Evolutionary conservation across 768 basidiomycete species (phyloP).

Genomic region (Vararia minispora): DNA sequence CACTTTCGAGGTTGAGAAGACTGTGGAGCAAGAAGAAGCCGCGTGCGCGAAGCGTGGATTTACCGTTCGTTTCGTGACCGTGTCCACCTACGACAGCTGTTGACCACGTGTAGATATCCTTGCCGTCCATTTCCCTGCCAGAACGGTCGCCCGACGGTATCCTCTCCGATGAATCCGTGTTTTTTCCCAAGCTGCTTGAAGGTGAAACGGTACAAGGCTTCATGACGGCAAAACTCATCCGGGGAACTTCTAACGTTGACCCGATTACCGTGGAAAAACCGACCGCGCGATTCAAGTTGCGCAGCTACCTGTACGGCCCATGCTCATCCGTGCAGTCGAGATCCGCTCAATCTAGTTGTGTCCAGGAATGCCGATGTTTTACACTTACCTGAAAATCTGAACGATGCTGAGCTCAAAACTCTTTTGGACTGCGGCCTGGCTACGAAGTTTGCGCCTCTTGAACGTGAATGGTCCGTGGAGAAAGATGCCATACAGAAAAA

Average conservation of each 20-base stretch:
- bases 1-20: conserved; percentile 43
- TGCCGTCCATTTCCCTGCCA: background rate
- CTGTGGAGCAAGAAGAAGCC: conserved; percentile 42
- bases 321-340: too few species aligned
- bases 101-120: background rate
- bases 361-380: too few species aligned
- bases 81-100: background rate
- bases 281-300: too few species aligned
- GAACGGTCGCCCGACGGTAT: background rate
- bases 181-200: conserved; percentile 1
- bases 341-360: too few species aligned
- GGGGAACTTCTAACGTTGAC: too few species aligned
- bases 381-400: background rate
- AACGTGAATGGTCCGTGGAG: background rate
- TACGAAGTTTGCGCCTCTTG: background rate
- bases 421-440: background rate
- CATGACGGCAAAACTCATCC: conserved; percentile 5
- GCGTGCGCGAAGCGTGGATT: conserved; percentile 34
- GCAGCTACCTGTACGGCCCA: too few species aligned
- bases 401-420: background rate
- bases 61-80: conserved; percentile 21
- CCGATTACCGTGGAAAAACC: too few species aligned
- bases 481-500: background rate
- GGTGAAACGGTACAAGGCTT: conserved; percentile 15
- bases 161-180: background rate